Percentiles rank a stretch among this genome's conserved stretches.
Evolutionary conservation across 2,329 filamentous ascomycete genomes (phyloP).

Genomic region (Scedosporium apiospermum): DNA sequence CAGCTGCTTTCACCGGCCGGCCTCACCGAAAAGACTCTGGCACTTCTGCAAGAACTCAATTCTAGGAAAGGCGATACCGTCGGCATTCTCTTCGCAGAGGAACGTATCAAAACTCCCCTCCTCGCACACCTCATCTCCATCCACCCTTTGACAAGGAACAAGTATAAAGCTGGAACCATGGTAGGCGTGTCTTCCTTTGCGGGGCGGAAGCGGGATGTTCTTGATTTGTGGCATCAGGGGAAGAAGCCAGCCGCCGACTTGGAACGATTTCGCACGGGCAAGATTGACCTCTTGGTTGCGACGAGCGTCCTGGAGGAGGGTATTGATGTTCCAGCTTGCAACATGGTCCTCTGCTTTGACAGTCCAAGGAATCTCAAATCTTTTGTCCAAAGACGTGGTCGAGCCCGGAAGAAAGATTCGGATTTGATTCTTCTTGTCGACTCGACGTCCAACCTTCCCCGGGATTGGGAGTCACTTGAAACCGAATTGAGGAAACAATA

Average conservation of each 20-base stretch:
- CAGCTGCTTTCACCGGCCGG: slow-evolving; percentile 11
- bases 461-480: slow-evolving; percentile 58
- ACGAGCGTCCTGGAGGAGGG: slow-evolving; percentile 60
- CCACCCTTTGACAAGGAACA: slow-evolving; percentile 36
- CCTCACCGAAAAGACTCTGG: slow-evolving; percentile 48
- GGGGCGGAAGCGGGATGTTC: slow-evolving; percentile 28
- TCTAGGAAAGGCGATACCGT: slow-evolving; percentile 16
- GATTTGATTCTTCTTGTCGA: slow-evolving; percentile 38
- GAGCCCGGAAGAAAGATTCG: slow-evolving; percentile 41
- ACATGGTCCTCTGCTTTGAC: slow-evolving; percentile 51
- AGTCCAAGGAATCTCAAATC: slow-evolving; percentile 39
- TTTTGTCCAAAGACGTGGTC: slow-evolving; percentile 48
- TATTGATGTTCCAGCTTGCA: slow-evolving; percentile 57
- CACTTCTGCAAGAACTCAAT: slow-evolving; percentile 41
- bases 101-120: slow-evolving; percentile 51
- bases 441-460: slow-evolving; percentile 14
- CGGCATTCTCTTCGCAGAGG: slow-evolving; percentile 60
- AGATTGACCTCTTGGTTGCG: slow-evolving; percentile 48
- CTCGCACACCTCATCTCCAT: slow-evolving; percentile 46
- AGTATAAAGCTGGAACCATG: slow-evolving; percentile 43
- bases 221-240: slow-evolving; percentile 20
- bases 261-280: slow-evolving; percentile 42
- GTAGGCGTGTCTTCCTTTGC: slow-evolving; percentile 39
- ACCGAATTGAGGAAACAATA: slow-evolving; percentile 32
- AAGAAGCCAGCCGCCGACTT: slow-evolving; percentile 22